Conservation (phyloP, 768 basidiomycete genomes). For the Xerocomellus dryophilus region DNA sequence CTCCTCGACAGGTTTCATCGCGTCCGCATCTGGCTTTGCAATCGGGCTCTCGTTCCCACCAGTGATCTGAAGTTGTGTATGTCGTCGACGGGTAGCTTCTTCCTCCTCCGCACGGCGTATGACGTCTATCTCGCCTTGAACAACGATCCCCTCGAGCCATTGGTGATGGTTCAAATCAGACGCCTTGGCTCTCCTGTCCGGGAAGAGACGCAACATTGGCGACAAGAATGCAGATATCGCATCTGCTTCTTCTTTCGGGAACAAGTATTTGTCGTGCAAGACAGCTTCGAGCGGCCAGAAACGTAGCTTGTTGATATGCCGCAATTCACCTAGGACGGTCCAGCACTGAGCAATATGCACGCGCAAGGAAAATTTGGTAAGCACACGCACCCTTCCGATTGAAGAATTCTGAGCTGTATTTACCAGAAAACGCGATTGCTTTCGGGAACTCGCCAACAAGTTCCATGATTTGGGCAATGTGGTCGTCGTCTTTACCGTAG, state of each 20-base stretch:
- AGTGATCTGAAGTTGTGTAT: conserved; percentile 10
- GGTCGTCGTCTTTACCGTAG: conserved; percentile 95
- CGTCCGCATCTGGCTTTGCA: conserved; percentile 40
- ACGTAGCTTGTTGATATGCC: conserved; percentile 90
- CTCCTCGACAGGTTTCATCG: conserved; percentile 79
- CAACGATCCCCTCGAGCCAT: conserved; percentile 83
- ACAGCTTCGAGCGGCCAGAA: conserved; percentile 86
- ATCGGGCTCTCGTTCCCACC: conserved; percentile 10
- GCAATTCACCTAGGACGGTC: conserved; percentile 61
- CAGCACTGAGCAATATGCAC: conserved; percentile 7
- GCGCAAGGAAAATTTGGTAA: background rate
- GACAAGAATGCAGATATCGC: conserved; percentile 74
- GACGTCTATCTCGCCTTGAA: conserved; percentile 89
- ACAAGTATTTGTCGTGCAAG: conserved; percentile 93
- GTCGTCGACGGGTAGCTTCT: conserved; percentile 34
- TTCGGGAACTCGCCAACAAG: conserved; percentile 88
- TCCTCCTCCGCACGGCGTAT: conserved; percentile 61
- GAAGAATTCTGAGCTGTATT: conserved; percentile 93
- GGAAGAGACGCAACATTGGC: conserved; percentile 88
- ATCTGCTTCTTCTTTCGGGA: conserved; percentile 79
- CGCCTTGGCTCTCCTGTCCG: conserved; percentile 86
- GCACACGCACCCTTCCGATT: conserved; percentile 77
- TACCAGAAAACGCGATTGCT: conserved; percentile 80
- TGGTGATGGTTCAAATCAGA: conserved; percentile 80
- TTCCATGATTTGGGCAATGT: conserved; percentile 98